Evolutionary conservation across 805 yeast species (phyloP), one percentile per base, ranked within the genome.

Genomic region (Candida corydali): DNA sequence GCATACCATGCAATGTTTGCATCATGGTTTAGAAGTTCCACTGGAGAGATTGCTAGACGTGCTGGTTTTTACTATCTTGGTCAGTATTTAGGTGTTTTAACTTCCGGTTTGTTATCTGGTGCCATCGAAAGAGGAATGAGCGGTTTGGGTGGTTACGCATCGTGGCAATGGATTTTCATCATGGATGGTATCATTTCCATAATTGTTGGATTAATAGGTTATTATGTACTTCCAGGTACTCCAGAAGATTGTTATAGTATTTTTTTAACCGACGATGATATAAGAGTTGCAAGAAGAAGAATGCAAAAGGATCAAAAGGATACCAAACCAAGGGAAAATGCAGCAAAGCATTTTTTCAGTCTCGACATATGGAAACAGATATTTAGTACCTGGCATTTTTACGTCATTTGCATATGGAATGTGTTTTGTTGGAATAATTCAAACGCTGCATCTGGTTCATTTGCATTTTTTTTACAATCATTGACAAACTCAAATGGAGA

Each of bases 81-180:
- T 28, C 84, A 79, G 43, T 75, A 70, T 46, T 59, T 82, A 25
- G 88, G 85, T 24, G 59, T 71, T 15, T 61, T 80, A 39, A 77
- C 84, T 11, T 69, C 82, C 1, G 83, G 85, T 29, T 72, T 78
- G 41, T 60, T 82, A 27, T 81, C 80, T 46, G 75, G 81, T 12
- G 74, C 80, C 8, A 68, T 79, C 19, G 70, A 61, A 39, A 47
- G 65, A 16, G 46, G 57, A 26, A 51, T 82, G 45, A 57, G 67
- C 36, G 85, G 82, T 20, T 60, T 52, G 8, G 50, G 54, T 31
- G 86, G 86, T 0, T 58, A 75, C 9, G 67, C 69, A 7, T 78
- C 85, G 9, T 82, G 87, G 87, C 68, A 80, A 62, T 82, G 87
- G 87, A 75, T 78, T 52, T 82, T 78, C 49, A 75, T 82, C 32